phyloP scores from a whole-genome alignment of 768 basidiomycete species.

The Tricholoma furcatifolium region DNA sequence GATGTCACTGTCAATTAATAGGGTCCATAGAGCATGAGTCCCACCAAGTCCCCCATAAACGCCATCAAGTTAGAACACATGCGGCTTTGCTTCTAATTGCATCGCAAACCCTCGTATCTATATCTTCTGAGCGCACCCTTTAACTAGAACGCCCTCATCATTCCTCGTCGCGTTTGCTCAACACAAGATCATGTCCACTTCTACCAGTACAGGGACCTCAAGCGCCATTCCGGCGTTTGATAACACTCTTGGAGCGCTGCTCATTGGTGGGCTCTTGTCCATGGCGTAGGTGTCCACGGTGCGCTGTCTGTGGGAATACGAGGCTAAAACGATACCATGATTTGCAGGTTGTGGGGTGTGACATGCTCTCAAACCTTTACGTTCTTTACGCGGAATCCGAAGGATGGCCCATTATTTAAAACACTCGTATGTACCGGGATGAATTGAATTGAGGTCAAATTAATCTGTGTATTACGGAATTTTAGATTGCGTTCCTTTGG shows the following conservation, averaged over 20 bases:
- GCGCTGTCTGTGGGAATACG: background rate
- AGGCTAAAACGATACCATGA: background rate
- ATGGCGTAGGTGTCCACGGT: conserved; percentile 41
- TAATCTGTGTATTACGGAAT: background rate
- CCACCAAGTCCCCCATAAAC: background rate
- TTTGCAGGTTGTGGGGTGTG: conserved; percentile 54
- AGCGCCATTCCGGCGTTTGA: conserved; percentile 32
- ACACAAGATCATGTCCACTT: conserved; percentile 11
- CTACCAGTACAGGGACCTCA: conserved; percentile 4
- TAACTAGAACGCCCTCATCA: background rate
- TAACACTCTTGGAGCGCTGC: conserved; percentile 53
- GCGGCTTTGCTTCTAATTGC: background rate
- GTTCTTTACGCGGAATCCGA: conserved; percentile 41
- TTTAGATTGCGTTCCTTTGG: conserved; percentile 35
- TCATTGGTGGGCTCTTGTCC: conserved; percentile 52
- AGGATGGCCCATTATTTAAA: conserved; percentile 34
- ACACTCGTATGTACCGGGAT: conserved; percentile 28
- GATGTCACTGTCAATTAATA: background rate
- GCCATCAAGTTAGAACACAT: background rate
- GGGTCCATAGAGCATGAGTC: background rate
- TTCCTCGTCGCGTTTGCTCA: background rate
- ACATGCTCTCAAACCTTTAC: conserved; percentile 54
- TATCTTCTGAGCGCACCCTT: background rate
- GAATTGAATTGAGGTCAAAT: background rate
- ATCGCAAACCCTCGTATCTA: background rate